These are phyloP conservation scores for Phytophthora palmivora DNA, from an alignment of 352 stramenopile genomes.

Conservation along the genomic window DNA sequence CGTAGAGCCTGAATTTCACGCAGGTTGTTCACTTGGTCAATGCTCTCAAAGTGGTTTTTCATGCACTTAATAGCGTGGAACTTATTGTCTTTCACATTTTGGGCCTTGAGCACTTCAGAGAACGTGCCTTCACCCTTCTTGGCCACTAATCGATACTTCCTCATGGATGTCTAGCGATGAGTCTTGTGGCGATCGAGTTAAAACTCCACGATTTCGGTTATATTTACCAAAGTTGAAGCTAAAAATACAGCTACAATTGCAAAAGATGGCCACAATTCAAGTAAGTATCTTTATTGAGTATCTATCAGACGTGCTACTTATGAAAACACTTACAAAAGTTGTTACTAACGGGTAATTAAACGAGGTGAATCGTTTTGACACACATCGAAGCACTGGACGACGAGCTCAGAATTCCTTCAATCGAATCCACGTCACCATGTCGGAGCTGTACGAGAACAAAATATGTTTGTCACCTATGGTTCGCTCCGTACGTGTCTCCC, in stretches of 20 bases:
- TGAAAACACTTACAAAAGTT: too few relatives aligned
- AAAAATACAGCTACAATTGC: not conserved
- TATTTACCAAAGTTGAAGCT: not conserved
- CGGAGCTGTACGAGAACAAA: conserved; percentile 76
- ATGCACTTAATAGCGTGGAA: conserved; percentile 99
- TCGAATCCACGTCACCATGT: conserved; percentile 27
- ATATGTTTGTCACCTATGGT: conserved; percentile 95
- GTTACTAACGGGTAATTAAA: not conserved
- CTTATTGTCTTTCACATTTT: conserved; percentile 95
- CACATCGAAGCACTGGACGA: conserved; percentile 17
- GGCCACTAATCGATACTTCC: conserved; percentile 94
- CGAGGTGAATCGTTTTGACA: too few relatives aligned
- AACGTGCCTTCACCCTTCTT: conserved; percentile 98
- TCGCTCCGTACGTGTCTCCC: conserved; percentile 72
- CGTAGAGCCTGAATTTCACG: conserved; percentile 96
- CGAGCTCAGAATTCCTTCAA: conserved; percentile 17
- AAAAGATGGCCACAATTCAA: too few relatives aligned
- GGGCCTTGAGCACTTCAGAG: conserved; percentile 93
- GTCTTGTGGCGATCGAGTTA: not conserved
- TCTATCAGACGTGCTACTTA: too few relatives aligned
- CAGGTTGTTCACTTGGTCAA: conserved; percentile 97
- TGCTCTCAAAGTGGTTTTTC: conserved; percentile 97
- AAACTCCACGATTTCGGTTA: not conserved
- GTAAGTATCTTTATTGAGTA: too few relatives aligned
- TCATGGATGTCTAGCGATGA: conserved; percentile 48